Percentiles rank a stretch among this genome's conserved stretches.
phyloP scores from a whole-genome alignment of 2,329 filamentous ascomycete species.

The Coniochaeta sp. region DNA sequence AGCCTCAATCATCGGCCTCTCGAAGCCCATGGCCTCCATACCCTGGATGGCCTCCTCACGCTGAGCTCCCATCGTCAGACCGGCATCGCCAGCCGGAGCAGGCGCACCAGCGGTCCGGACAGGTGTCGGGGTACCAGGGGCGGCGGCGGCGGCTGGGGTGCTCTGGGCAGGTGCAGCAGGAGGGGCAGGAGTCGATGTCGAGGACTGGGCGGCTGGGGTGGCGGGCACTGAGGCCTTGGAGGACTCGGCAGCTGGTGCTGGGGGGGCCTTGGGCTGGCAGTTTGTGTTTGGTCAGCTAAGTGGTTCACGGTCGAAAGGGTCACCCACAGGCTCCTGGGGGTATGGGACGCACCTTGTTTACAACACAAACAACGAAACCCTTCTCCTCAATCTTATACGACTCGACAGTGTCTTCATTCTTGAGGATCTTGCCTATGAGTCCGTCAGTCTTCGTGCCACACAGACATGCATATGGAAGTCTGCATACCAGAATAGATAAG shows the following conservation, averaged over 20 bases:
- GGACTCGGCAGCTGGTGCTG: constrained; percentile 44
- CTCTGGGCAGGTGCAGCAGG: constrained; percentile 39
- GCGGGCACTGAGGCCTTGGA: constrained; percentile 52
- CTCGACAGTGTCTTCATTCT: constrained; percentile 94
- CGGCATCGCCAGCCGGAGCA: constrained; percentile 59
- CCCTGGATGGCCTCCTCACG: constrained; percentile 76
- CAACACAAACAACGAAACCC: constrained; percentile 98
- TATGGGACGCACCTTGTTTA: constrained; percentile 68
- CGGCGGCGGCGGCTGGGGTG: constrained; percentile 24
- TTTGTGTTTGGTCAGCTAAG: constrained; percentile 15
- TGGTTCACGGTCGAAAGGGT: constrained; percentile 2
- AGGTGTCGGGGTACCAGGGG: constrained; percentile 40
- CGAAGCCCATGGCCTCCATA: constrained; percentile 98
- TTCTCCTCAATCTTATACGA: constrained; percentile 99
- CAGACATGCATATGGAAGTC: background rate
- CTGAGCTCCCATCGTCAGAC: constrained; percentile 80
- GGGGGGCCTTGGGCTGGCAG: constrained; percentile 61
- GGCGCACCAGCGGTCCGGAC: constrained; percentile 30
- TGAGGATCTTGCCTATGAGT: constrained; percentile 82
- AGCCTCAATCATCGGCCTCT: constrained; percentile 77
- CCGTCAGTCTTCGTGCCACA: constrained; percentile 10
- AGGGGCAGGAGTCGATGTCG: constrained; percentile 42
- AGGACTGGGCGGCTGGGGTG: constrained; percentile 49
- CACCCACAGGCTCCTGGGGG: background rate
- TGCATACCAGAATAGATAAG: constrained; percentile 94